A percentile compares a stretch with the other conserved stretches of the same genome.
Evolutionary conservation across 164 flowering plant genomes (phyloP).

Genomic region (Euptelea pleiosperma): DNA sequence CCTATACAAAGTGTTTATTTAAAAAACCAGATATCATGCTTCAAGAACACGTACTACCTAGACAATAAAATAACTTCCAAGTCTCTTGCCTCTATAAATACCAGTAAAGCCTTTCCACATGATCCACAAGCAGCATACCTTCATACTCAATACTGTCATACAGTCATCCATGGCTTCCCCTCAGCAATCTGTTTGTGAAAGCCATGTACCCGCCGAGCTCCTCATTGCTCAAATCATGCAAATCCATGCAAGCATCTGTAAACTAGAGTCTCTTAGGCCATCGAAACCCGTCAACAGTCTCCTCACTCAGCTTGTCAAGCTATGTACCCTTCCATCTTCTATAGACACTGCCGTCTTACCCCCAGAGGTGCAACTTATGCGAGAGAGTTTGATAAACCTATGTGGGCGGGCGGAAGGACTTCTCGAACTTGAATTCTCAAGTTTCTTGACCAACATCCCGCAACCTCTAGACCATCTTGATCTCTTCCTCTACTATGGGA

Average conservation of each 20-base stretch:
- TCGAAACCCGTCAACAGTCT: slow-evolving; percentile 43
- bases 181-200: slow-evolving; percentile 17
- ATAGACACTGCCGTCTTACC: slow-evolving; percentile 29
- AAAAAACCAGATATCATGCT: not conserved
- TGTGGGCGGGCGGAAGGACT: slow-evolving; percentile 50
- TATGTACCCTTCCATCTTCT: slow-evolving; percentile 40
- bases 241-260: slow-evolving; percentile 36
- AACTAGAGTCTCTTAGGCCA: slow-evolving; percentile 44
- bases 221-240: slow-evolving; percentile 29
- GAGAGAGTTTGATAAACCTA: slow-evolving; percentile 35
- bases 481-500: slow-evolving; percentile 50
- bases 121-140: too few relatives aligned
- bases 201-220: slow-evolving; percentile 20
- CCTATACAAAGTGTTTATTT: not conserved
- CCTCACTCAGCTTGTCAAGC: slow-evolving; percentile 40
- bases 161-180: slow-evolving; percentile 33
- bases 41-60: not conserved
- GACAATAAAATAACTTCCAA: too few relatives aligned
- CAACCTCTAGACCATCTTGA: slow-evolving; percentile 37
- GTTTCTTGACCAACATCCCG: slow-evolving; percentile 24
- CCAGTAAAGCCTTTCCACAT: too few relatives aligned
- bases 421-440: slow-evolving; percentile 44
- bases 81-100: too few relatives aligned
- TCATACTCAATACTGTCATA: not conserved
- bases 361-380: slow-evolving; percentile 29